These are phyloP conservation scores for Lentinula novae-zelandiae DNA, from an alignment of 1,284 basidiomycete species.

Conservation along the genomic window DNA sequence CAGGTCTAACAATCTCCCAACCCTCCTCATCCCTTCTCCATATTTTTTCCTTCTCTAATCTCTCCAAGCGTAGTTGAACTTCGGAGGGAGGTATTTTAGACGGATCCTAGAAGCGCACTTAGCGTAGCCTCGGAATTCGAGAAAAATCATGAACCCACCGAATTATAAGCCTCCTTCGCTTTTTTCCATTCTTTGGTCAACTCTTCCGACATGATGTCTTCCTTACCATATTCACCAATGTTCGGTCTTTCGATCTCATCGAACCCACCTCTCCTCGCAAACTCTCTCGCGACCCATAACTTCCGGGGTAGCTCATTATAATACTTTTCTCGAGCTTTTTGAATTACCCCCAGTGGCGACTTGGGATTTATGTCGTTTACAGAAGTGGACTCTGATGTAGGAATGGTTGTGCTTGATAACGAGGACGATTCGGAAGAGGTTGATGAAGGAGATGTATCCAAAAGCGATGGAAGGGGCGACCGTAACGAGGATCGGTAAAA, in stretches of 20 bases:
- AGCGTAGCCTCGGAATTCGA: background rate
- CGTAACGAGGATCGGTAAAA: conserved; percentile 60
- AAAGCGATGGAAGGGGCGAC: conserved; percentile 37
- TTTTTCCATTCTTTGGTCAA: background rate
- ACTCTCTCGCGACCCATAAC: conserved; percentile 73
- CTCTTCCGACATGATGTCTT: background rate
- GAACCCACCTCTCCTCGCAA: conserved; percentile 42
- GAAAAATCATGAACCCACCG: background rate
- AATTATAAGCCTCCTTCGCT: background rate
- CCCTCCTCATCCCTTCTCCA: conserved; percentile 79
- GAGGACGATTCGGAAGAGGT: background rate
- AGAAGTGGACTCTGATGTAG: background rate
- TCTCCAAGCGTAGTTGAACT: conserved; percentile 79
- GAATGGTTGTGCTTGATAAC: background rate
- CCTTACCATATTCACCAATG: background rate
- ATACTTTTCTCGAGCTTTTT: conserved; percentile 71
- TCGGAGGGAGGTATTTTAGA: conserved; percentile 81
- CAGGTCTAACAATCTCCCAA: conserved; percentile 73
- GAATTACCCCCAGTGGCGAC: conserved; percentile 48
- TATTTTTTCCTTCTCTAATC: conserved; percentile 81
- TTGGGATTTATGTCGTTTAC: background rate
- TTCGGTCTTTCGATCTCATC: background rate
- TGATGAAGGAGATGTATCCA: background rate
- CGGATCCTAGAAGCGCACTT: conserved; percentile 26
- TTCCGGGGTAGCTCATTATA: conserved; percentile 72